A percentile compares a stretch with the other conserved stretches of the same genome.
These are phyloP conservation scores for Naematelia aurantialba DNA, from an alignment of 768 basidiomycete species.

Conservation along the genomic window DNA sequence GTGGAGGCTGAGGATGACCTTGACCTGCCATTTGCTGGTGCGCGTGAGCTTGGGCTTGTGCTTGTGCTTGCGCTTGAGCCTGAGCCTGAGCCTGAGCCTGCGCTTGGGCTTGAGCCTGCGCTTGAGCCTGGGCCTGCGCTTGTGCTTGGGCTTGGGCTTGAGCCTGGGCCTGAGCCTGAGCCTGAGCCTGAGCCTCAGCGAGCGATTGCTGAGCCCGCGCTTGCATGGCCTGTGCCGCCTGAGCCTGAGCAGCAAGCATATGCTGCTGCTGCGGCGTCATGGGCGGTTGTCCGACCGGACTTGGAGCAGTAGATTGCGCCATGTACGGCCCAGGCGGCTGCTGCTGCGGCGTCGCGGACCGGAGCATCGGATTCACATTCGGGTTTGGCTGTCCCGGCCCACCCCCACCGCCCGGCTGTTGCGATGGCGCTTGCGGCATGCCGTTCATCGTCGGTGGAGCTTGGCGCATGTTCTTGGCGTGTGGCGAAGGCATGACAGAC, in stretches of 20 bases:
- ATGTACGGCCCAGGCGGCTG: not conserved
- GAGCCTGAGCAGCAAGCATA: constrained; percentile 5
- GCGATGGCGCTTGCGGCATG: constrained; percentile 1
- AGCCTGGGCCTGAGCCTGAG: not conserved
- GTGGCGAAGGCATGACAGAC: constrained; percentile 36
- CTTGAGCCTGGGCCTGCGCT: constrained; percentile 4
- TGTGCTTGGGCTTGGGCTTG: not conserved
- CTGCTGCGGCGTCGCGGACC: constrained; percentile 30
- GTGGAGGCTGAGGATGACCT: constrained; percentile 21
- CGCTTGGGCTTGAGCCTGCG: constrained; percentile 14
- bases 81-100: constrained; percentile 23
- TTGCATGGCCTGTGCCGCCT: not conserved
- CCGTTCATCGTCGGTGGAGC: constrained; percentile 34
- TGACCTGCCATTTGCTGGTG: constrained; percentile 21
- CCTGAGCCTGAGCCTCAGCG: no score
- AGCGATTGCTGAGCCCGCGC: constrained; percentile 14
- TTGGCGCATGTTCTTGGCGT: constrained; percentile 33
- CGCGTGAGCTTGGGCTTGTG: constrained; percentile 15
- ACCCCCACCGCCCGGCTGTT: constrained; percentile 11
- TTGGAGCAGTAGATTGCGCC: constrained; percentile 4
- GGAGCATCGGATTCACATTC: constrained; percentile 27
- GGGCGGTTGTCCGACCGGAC: constrained; percentile 12
- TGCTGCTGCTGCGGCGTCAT: constrained; percentile 23
- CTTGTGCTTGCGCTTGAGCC: no score
- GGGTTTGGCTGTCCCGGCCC: constrained; percentile 12